phyloP scores from a whole-genome alignment of 768 basidiomycete species.

The Cubamyces sp. region DNA sequence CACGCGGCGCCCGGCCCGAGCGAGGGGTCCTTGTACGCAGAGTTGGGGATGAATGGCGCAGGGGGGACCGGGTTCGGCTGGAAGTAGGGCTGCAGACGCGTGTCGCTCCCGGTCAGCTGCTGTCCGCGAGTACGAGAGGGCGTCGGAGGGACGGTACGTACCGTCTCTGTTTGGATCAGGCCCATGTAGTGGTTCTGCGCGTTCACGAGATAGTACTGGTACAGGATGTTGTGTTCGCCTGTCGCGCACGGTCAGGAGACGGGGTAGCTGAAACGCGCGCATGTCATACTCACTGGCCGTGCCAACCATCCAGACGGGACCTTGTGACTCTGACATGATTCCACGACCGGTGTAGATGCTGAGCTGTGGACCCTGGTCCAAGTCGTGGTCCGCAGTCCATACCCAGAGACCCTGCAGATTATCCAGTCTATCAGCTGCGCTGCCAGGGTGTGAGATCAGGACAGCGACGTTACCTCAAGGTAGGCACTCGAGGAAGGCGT shows the following conservation, averaged over 20 bases:
- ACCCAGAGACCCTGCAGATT: conserved; percentile 53
- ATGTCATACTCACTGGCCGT: conserved; percentile 45
- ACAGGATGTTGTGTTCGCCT: conserved; percentile 70
- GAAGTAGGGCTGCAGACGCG: conserved; percentile 58
- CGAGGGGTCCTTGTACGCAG: conserved; percentile 57
- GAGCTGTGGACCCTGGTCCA: conserved; percentile 60
- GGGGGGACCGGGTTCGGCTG: conserved; percentile 64
- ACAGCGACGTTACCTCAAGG: conserved; percentile 55
- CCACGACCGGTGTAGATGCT: conserved; percentile 69
- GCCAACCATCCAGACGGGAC: conserved; percentile 83
- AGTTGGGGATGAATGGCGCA: conserved; percentile 52
- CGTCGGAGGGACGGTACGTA: conserved; percentile 10
- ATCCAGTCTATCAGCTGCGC: not conserved
- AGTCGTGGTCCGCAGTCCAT: conserved; percentile 83
- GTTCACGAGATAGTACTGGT: conserved; percentile 68
- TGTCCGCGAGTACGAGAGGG: not conserved
- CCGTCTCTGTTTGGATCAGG: conserved; percentile 68
- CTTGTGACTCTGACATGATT: conserved; percentile 70
- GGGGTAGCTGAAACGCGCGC: not conserved
- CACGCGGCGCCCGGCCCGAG: conserved; percentile 50
- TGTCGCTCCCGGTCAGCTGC: not conserved
- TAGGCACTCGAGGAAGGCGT: conserved; percentile 44
- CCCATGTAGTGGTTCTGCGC: conserved; percentile 74
- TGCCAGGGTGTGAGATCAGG: conserved; percentile 45
- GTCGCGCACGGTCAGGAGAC: not conserved